Evolutionary conservation across 306 rosid species (phyloP).

Genomic region (Cicer judaicum): DNA sequence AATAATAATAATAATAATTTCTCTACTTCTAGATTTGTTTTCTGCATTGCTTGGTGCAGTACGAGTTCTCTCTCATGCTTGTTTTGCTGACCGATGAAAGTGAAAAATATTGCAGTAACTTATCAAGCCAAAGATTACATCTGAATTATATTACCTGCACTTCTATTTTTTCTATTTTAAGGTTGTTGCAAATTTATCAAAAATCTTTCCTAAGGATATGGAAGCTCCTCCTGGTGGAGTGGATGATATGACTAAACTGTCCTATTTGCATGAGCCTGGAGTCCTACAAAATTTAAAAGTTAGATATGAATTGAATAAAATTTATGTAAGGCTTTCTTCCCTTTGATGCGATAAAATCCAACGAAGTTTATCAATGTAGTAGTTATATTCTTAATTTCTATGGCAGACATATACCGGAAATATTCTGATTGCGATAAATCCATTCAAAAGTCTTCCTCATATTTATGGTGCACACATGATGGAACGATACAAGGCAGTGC

Average conservation of each 20-base stretch:
- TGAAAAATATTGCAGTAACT: conserved; percentile 34
- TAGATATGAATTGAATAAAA: conserved; percentile 96
- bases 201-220: conserved; percentile 80
- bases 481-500: conserved; percentile 98
- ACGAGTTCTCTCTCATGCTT: conserved; percentile 18
- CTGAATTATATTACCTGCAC: conserved; percentile 34
- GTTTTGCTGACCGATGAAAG: conserved; percentile 24
- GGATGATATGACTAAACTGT: conserved; percentile 98
- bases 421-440: conserved; percentile 97
- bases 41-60: conserved; percentile 37
- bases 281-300: conserved; percentile 83
- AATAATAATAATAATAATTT: conserved; percentile 8
- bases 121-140: conserved; percentile 41
- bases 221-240: conserved; percentile 97
- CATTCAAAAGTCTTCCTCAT: conserved; percentile 97
- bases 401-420: conserved; percentile 97
- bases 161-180: conserved; percentile 49
- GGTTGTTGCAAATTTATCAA: conserved; percentile 72
- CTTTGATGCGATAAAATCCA: conserved; percentile 35
- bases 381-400: conserved; percentile 32
- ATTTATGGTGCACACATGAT: conserved; percentile 92
- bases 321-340: conserved; percentile 66
- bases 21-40: conserved; percentile 25
- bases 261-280: conserved; percentile 99
- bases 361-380: conserved; percentile 29